Percentiles rank a stretch among this genome's conserved stretches.
phyloP scores from a whole-genome alignment of 352 stramenopile genomes.

The Halophytophthora polymorphica region DNA sequence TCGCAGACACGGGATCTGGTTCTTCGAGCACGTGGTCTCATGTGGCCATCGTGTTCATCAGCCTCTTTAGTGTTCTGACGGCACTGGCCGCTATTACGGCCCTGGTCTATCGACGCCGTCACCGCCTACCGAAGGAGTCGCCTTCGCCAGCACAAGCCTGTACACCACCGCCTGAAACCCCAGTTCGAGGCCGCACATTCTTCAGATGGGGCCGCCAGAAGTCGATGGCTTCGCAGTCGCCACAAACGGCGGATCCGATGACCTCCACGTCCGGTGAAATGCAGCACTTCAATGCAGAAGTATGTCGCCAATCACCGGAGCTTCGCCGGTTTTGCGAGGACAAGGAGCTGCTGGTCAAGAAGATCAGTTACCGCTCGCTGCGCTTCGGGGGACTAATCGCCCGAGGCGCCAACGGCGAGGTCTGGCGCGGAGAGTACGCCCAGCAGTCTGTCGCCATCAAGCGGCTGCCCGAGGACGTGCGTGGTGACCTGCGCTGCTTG shows the following conservation, averaged over 20 bases:
- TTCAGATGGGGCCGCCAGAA: constrained; percentile 10
- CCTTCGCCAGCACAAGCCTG: background rate
- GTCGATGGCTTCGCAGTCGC: background rate
- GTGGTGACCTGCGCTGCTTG: constrained; percentile 9
- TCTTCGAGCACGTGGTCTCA: background rate
- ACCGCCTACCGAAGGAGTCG: background rate
- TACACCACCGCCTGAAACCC: background rate
- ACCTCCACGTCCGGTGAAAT: constrained; percentile 2
- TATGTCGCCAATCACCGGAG: constrained; percentile 1
- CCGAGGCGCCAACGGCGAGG: constrained; percentile 17
- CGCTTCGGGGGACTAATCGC: constrained; percentile 13
- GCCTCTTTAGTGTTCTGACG: background rate
- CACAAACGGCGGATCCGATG: background rate
- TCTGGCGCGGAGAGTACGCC: constrained; percentile 16
- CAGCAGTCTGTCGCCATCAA: constrained; percentile 27
- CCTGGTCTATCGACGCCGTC: background rate
- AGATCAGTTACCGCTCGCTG: constrained; percentile 6
- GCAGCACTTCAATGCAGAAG: constrained; percentile 1
- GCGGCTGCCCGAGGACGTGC: constrained; percentile 10
- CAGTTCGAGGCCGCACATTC: constrained; percentile 3
- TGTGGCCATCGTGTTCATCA: constrained; percentile 5
- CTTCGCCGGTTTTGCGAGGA: constrained; percentile 5
- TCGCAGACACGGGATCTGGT: background rate
- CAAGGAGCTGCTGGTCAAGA: constrained; percentile 17
- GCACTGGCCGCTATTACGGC: background rate